Percentiles rank a stretch among this genome's conserved stretches.
Evolutionary conservation across 306 rosid genomes (phyloP).

Genomic region (Vigna reflexopilosa): DNA sequence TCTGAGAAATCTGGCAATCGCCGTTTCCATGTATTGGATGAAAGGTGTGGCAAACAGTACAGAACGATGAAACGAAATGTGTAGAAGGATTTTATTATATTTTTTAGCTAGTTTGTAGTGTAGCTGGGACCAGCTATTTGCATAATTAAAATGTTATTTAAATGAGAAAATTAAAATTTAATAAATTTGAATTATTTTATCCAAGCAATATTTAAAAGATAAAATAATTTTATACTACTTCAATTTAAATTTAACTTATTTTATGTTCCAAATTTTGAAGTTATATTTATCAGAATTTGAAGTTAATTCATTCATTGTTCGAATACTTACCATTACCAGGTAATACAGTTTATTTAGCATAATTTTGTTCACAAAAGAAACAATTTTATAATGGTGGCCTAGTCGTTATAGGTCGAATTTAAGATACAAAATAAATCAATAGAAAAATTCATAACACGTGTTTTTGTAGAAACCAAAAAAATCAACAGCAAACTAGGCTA

Average conservation of each 20-base stretch:
- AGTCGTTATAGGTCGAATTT: not conserved
- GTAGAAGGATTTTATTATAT: not conserved
- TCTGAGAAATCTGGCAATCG: not conserved
- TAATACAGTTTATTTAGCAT: not conserved
- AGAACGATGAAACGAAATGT: not conserved
- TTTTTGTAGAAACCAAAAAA: not conserved
- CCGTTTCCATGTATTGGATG: constrained; percentile 1
- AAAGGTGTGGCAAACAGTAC: not conserved
- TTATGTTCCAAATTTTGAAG: too few relatives aligned
- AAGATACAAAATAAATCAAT: not conserved
- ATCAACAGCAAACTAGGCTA: not conserved
- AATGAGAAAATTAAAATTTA: too few relatives aligned
- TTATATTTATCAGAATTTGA: too few relatives aligned
- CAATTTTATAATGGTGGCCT: not conserved
- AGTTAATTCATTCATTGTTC: too few relatives aligned
- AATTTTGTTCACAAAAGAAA: not conserved
- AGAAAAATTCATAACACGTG: not conserved
- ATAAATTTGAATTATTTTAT: too few relatives aligned
- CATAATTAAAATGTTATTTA: not conserved
- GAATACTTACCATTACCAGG: not conserved
- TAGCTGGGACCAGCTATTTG: not conserved
- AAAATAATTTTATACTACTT: too few relatives aligned
- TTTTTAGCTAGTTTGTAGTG: too few relatives aligned
- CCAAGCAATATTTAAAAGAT: too few relatives aligned
- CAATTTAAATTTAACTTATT: too few relatives aligned